phyloP scores from a whole-genome alignment of 2,329 filamentous ascomycete genomes.

The Chrysosporium keratinophilum region DNA sequence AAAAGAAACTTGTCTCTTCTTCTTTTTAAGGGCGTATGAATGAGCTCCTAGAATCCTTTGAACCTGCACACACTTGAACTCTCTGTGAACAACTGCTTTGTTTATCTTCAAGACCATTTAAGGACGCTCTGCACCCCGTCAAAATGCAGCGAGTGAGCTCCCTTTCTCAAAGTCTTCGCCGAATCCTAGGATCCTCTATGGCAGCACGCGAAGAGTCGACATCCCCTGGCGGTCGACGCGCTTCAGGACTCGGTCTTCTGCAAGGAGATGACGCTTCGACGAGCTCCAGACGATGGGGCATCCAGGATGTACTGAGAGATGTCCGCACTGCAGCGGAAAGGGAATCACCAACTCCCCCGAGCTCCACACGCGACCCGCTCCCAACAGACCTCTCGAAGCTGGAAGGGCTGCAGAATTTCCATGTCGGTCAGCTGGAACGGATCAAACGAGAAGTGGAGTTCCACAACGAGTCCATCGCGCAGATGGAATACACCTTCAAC shows the following conservation, averaged over 20 bases:
- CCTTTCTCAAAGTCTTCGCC: conserved; percentile 9
- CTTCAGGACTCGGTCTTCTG: conserved; percentile 9
- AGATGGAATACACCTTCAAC: conserved; percentile 13
- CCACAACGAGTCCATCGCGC: conserved; percentile 14
- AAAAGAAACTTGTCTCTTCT: background rate
- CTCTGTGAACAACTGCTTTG: background rate
- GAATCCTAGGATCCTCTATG: conserved; percentile 1
- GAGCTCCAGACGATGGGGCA: background rate
- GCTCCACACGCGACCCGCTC: conserved; percentile 12
- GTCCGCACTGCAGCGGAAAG: background rate
- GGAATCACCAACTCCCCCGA: background rate
- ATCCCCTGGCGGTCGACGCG: conserved; percentile 6
- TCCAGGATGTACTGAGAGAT: background rate
- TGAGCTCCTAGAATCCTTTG: background rate
- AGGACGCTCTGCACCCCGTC: background rate
- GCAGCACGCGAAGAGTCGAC: background rate
- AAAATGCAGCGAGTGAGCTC: conserved; percentile 5
- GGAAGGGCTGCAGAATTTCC: conserved; percentile 22
- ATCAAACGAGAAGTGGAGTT: conserved; percentile 21
- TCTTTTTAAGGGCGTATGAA: background rate
- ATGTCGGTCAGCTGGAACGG: conserved; percentile 22
- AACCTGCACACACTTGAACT: background rate
- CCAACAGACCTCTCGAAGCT: conserved; percentile 18
- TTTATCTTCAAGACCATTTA: background rate
- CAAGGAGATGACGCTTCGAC: conserved; percentile 1